Conservation (phyloP, 1,139 yeast species). For the Candida gigantensis region DNA sequence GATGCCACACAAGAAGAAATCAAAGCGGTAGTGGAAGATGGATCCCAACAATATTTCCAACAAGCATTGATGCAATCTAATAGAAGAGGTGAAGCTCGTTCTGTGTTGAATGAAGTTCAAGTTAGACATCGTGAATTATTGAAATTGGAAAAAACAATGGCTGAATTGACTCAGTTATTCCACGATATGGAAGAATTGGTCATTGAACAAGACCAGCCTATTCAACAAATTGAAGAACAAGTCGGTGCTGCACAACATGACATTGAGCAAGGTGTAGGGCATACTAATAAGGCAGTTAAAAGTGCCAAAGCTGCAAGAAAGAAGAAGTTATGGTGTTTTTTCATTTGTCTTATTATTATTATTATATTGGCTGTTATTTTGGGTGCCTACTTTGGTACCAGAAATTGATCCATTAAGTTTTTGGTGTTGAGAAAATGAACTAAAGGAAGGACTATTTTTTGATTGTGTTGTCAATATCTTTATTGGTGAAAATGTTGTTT, state of each 20-base stretch:
- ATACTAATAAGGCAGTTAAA: slow-evolving; percentile 86
- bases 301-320: slow-evolving; percentile 89
- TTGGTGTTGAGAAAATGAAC: too few species aligned
- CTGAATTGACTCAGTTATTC: slow-evolving; percentile 91
- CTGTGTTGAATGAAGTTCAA: slow-evolving; percentile 94
- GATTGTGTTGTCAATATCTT: too few species aligned
- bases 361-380: slow-evolving; percentile 70
- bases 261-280: slow-evolving; percentile 92
- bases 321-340: slow-evolving; percentile 86
- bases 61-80: slow-evolving; percentile 90
- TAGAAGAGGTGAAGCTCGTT: slow-evolving; percentile 95
- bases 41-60: slow-evolving; percentile 88
- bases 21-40: slow-evolving; percentile 79
- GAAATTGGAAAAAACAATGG: slow-evolving; percentile 93
- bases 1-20: slow-evolving; percentile 87
- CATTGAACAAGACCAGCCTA: slow-evolving; percentile 90
- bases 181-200: slow-evolving; percentile 96
- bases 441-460: too few species aligned
- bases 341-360: slow-evolving; percentile 61
- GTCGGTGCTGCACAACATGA: slow-evolving; percentile 84
- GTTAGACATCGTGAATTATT: slow-evolving; percentile 93
- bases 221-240: slow-evolving; percentile 80
- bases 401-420: not conserved
- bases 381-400: slow-evolving; percentile 43
- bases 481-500: too few species aligned